These are phyloP conservation scores for Wallacemonas collosoma DNA, from an alignment of 208 protist genomes.

Conservation along the genomic window DNA sequence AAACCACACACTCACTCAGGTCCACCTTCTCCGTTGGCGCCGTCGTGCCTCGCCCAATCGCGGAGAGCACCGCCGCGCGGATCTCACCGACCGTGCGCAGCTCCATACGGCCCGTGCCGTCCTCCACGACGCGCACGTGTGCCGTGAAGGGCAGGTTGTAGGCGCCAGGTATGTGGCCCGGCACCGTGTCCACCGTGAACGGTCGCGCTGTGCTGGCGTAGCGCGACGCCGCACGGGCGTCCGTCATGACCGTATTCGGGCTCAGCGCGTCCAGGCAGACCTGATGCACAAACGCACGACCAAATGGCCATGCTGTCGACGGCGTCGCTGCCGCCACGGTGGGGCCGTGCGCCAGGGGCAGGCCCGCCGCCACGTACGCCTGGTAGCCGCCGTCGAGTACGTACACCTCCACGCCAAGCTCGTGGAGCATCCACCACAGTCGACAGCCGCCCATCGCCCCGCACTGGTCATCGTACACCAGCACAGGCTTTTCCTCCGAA, in stretches of 20 bases:
- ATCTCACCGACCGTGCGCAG: slow-evolving; percentile 52
- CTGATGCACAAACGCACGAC: slow-evolving; percentile 35
- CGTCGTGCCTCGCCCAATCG: slow-evolving; percentile 19
- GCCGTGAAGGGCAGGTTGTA: slow-evolving; percentile 54
- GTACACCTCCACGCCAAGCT: slow-evolving; percentile 79
- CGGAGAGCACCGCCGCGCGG: slow-evolving; percentile 43
- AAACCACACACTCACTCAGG: slow-evolving; percentile 67
- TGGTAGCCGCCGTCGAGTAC: slow-evolving; percentile 76
- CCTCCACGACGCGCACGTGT: slow-evolving; percentile 23
- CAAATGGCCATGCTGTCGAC: slow-evolving; percentile 44
- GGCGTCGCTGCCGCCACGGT: slow-evolving; percentile 14
- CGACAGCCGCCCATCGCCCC: slow-evolving; percentile 74
- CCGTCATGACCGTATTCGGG: slow-evolving; percentile 56
- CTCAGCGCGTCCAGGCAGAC: slow-evolving; percentile 46
- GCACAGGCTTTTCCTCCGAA: slow-evolving; percentile 39
- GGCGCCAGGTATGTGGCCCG: slow-evolving; percentile 78
- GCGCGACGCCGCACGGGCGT: slow-evolving; percentile 54
- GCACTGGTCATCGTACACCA: slow-evolving; percentile 85
- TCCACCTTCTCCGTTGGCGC: slow-evolving; percentile 5
- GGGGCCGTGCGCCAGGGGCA: slow-evolving; percentile 41
- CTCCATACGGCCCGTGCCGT: slow-evolving; percentile 21
- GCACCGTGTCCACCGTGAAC: slow-evolving; percentile 48
- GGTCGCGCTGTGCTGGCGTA: slow-evolving; percentile 71
- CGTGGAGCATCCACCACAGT: slow-evolving; percentile 89
- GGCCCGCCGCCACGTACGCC: slow-evolving; percentile 48